A percentile compares a stretch with the other conserved stretches of the same genome.
Conservation (phyloP, 2,329 filamentous ascomycete species). For the Fonsecaea pedrosoi region DNA sequence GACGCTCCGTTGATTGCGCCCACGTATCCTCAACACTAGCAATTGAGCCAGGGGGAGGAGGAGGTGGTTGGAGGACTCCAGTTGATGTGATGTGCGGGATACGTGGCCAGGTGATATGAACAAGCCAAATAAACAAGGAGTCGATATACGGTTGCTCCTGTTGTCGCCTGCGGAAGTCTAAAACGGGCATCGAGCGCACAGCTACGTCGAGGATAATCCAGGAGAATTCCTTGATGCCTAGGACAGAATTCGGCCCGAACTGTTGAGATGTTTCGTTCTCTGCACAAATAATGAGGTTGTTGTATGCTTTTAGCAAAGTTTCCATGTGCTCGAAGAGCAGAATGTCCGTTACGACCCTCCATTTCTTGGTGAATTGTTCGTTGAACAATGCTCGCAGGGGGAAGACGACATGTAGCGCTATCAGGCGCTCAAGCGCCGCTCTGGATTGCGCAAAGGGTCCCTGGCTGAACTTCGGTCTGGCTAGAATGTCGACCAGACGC, state of each 20-base stretch:
- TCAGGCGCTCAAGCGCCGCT: conserved; percentile 42
- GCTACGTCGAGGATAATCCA: conserved; percentile 44
- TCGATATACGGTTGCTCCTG: conserved; percentile 59
- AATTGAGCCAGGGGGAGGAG: conserved; percentile 28
- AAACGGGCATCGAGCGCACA: conserved; percentile 50
- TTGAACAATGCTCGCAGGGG: conserved; percentile 41
- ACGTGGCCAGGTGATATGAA: conserved; percentile 47
- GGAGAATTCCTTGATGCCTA: not conserved
- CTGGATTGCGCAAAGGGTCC: conserved; percentile 6
- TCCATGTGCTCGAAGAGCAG: conserved; percentile 30
- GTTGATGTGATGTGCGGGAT: conserved; percentile 36
- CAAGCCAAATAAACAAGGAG: conserved; percentile 54
- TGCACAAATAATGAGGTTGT: not conserved
- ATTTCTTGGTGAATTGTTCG: conserved; percentile 33
- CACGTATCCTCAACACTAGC: conserved; percentile 42
- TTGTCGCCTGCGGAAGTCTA: conserved; percentile 51
- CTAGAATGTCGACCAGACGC: conserved; percentile 39
- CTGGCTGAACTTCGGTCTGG: not conserved
- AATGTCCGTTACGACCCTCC: conserved; percentile 25
- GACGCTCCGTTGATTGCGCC: conserved; percentile 46
- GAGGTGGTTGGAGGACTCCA: conserved; percentile 15
- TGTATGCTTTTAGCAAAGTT: conserved; percentile 24
- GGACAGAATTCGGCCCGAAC: not conserved
- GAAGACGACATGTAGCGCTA: conserved; percentile 46
- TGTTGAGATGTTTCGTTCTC: not conserved